These are phyloP conservation scores for Ophidiomyces ophidiicola DNA, from an alignment of 2,329 filamentous ascomycete species.

Conservation along the genomic window DNA sequence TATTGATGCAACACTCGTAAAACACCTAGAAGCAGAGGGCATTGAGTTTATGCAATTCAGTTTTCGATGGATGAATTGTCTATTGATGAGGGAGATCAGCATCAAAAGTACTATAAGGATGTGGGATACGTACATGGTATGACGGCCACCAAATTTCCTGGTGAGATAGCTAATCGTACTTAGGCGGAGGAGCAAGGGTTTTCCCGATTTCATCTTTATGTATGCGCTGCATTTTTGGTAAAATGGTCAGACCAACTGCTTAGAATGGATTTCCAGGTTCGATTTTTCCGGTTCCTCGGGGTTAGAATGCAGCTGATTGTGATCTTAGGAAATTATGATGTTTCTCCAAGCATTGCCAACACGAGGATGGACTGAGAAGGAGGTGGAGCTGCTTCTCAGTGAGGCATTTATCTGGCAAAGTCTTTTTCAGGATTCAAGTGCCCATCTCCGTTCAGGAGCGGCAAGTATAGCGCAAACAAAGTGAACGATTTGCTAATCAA, in stretches of 20 bases:
- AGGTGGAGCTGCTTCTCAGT: constrained; percentile 87
- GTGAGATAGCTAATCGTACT: constrained; percentile 16
- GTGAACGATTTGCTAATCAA: constrained; percentile 45
- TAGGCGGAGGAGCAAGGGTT: constrained; percentile 98
- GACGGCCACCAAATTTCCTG: constrained; percentile 20
- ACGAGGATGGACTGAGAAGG: constrained; percentile 90
- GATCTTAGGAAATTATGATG: constrained; percentile 89
- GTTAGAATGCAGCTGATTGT: constrained; percentile 2
- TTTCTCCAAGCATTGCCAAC: constrained; percentile 92
- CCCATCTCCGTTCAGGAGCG: constrained; percentile 52
- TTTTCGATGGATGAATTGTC: constrained; percentile 99
- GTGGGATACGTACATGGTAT: constrained; percentile 98
- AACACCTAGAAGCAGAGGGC: constrained; percentile 77
- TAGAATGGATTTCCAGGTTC: constrained; percentile 82
- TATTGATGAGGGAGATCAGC: constrained; percentile 93
- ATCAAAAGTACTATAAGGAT: constrained; percentile 94
- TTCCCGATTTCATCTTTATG: constrained; percentile 94
- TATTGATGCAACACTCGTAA: constrained; percentile 73
- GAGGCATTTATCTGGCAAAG: constrained; percentile 99
- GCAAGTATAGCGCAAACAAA: constrained; percentile 24
- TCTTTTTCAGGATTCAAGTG: constrained; percentile 84
- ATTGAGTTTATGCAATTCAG: constrained; percentile 99
- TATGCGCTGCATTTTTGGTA: constrained; percentile 92
- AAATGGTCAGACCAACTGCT: constrained; percentile 95
- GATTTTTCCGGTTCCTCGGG: constrained; percentile 9